Conservation (phyloP, 805 yeast genomes). For the Metschnikowia aberdeeniae region DNA sequence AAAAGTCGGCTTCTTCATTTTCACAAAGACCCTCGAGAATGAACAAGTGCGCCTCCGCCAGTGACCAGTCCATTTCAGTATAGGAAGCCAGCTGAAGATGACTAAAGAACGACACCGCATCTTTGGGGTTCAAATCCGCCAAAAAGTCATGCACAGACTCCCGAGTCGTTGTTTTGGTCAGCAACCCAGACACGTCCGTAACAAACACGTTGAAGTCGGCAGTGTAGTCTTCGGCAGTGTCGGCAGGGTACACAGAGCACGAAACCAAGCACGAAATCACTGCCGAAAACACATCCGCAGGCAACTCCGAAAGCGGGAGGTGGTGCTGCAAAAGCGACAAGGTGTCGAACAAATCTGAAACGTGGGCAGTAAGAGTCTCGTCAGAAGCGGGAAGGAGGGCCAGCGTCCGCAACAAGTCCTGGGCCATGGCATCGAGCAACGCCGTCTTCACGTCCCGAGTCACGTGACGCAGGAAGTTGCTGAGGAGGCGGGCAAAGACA, state of each 20-base stretch:
- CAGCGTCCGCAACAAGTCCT: constrained; percentile 21
- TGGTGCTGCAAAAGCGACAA: constrained; percentile 29
- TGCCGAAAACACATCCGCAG: constrained; percentile 10
- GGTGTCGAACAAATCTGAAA: constrained; percentile 32
- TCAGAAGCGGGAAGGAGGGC: constrained; percentile 4
- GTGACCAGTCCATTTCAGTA: background rate
- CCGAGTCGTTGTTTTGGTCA: constrained; percentile 49
- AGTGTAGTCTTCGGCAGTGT: constrained; percentile 45
- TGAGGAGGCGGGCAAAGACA: constrained; percentile 22
- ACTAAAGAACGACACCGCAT: constrained; percentile 25
- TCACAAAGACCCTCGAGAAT: constrained; percentile 40
- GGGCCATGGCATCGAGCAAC: constrained; percentile 15
- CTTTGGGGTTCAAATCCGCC: constrained; percentile 43
- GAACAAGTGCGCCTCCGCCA: constrained; percentile 39
- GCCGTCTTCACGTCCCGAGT: constrained; percentile 14
- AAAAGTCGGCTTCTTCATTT: constrained; percentile 32
- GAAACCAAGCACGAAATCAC: constrained; percentile 27
- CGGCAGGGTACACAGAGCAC: constrained; percentile 41
- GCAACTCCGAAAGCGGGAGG: constrained; percentile 17
- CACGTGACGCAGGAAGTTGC: constrained; percentile 26
- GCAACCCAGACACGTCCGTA: constrained; percentile 68
- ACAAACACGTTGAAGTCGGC: constrained; percentile 67
- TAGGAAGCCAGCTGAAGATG: background rate
- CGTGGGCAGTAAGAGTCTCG: background rate
- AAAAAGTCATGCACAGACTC: constrained; percentile 58